Percentiles rank a stretch among this genome's conserved stretches.
These are phyloP conservation scores for Calonectria hawksworthii DNA, from an alignment of 2,329 filamentous ascomycete genomes.

Conservation along the genomic window DNA sequence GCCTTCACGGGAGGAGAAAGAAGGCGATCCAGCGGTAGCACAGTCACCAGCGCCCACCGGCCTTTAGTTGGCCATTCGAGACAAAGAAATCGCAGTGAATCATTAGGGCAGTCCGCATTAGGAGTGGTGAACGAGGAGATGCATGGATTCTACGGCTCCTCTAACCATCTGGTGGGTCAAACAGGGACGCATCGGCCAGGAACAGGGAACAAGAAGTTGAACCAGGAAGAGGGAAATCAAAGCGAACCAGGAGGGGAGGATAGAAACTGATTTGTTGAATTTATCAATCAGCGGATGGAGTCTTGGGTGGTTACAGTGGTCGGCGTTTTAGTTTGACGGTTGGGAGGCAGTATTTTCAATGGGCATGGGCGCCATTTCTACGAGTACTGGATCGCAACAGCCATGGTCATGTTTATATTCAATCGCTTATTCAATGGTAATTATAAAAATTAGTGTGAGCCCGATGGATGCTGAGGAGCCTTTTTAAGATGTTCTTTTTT, in stretches of 20 bases:
- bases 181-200: conserved; percentile 48
- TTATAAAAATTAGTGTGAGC: conserved; percentile 22
- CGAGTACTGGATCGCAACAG: background rate
- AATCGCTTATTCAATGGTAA: conserved; percentile 13
- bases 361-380: background rate
- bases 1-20: conserved; percentile 38
- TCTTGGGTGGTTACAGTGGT: background rate
- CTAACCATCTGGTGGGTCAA: conserved; percentile 56
- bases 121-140: conserved; percentile 60
- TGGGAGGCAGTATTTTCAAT: background rate
- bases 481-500: background rate
- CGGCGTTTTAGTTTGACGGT: conserved; percentile 9
- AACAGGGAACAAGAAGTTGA: conserved; percentile 13
- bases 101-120: conserved; percentile 39
- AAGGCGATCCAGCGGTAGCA: conserved; percentile 47
- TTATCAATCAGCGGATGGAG: conserved; percentile 6
- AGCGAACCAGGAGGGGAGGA: background rate
- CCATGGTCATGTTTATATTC: background rate
- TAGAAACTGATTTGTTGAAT: conserved; percentile 3
- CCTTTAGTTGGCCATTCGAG: conserved; percentile 46
- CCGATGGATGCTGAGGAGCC: background rate
- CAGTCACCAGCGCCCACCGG: conserved; percentile 30
- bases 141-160: conserved; percentile 63
- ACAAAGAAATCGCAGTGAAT: conserved; percentile 42
- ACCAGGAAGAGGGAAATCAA: background rate